Base-by-base conservation (phyloP, 2,329 filamentous ascomycete species). In the Stemphylium lycopersici region DNA sequence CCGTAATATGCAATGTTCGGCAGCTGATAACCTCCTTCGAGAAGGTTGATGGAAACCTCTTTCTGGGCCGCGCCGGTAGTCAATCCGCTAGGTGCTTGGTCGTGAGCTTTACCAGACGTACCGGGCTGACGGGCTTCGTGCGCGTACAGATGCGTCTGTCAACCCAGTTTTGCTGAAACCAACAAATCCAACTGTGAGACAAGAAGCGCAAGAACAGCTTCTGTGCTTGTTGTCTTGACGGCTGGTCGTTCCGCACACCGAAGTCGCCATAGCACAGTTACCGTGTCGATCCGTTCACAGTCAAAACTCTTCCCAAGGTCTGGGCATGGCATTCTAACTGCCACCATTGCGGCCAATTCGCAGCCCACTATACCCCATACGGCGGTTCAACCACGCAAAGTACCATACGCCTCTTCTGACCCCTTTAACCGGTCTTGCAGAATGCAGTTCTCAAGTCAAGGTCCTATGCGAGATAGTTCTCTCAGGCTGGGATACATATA, bases 401-500 rank as follows among this genome's bases (percentile, higher is more conserved):
- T 53, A 53, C 55, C 61, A 64, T 58, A 61, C 42, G 22, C 60
- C 48, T 64, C 44, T 53, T 44, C 48, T 45, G 32, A 50, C 37
- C 57, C 39, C 69, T 65, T 70, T 72, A 71, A 40, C 68, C 69
- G 69, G 67, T 68, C 67, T 65, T 65, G 52, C 63, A 47, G 61
- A 60, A 66, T 66, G 63, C 56, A 54, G 26, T 29, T 47, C 55
- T 66, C 53, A 39, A 52, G 53, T 59, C 59, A 63, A 60, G 60
- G 52, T 45, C 42, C 52, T 58, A 42, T 53, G 53, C 41, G 31
- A 59, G 51, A 48, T 49, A 57, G 50, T 48, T 55, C 52, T 39
- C 34, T 24, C 56, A 44, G 51, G 29, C 51, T 36, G 43, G 46
- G 51, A 63, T 57, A 52, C 58, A 66, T 63, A 68, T 64, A 69